Evolutionary conservation across 1,284 basidiomycete species (phyloP), one percentile per base, ranked within the genome.

Genomic region (Cryptococcus neoformans): DNA sequence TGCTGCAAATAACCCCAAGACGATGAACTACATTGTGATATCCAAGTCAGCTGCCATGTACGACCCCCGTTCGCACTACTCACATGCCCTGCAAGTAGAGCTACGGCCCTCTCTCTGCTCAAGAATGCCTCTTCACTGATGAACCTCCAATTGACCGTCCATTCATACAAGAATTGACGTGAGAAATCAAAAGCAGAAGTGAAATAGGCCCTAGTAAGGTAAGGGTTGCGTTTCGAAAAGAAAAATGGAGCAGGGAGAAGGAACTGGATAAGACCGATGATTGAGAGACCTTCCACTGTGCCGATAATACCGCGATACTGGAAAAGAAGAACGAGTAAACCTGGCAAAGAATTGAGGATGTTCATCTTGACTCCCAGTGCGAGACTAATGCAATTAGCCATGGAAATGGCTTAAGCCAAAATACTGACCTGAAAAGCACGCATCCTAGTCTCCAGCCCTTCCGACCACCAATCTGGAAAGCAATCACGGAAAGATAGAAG

Each of bases 101-200:
- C 73, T 40, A 73, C 79, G 0, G 92, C 85, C 77, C 88, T 89
- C 17, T 64, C 66, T 3, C 76, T 72, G 58, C 84, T 87, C 46
- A 92, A 75, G 77, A 99, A 99, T 0, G 77, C 80, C 11, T 83
- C 78, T 70, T 94, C 89, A 21, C 83, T 78, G 1, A 99, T 64
- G 68, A 97, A 90, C 39, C 91, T 83, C 94, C 96, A 99, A 72
- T 99, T 99, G 60, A 98, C 94, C 0, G 95, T 98, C 95, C 95
- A 99, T 72, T 90, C 86, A 79, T 90, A 96, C 40, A 96, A 78
- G 79, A 99, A 99, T 11, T 86, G 82, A 11, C 96, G 86, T 1
- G 86, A 86, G 56, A 99, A 82, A 72, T 99, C 87, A 73, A 96
- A 99, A 1, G 96, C 87, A 8, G 83, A 83, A 10, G 75, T 77